Evolutionary conservation across 2,329 filamentous ascomycete species (phyloP).

Genomic region (Metarhizium sp.): DNA sequence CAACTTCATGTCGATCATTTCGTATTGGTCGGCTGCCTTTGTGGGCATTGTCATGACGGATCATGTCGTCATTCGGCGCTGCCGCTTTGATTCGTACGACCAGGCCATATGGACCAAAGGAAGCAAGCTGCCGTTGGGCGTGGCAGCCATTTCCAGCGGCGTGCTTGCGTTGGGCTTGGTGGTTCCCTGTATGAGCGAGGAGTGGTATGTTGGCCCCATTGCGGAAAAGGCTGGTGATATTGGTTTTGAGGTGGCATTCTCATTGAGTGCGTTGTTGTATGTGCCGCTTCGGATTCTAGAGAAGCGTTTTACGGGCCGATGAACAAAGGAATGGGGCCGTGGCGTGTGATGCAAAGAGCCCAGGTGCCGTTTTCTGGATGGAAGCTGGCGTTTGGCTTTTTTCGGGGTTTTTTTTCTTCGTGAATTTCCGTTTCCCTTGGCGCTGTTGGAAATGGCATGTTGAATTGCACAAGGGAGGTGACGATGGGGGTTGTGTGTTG

Average conservation of each 20-base stretch:
- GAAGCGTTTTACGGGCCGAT: constrained; percentile 18
- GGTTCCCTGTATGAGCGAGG: constrained; percentile 50
- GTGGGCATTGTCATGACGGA: constrained; percentile 39
- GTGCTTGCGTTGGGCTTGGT: constrained; percentile 40
- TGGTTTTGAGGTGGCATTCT: constrained; percentile 55
- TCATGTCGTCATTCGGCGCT: constrained; percentile 37
- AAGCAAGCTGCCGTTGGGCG: constrained; percentile 32
- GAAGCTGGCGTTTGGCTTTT: too few relatives aligned
- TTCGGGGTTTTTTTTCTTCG: too few relatives aligned
- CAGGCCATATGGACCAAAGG: constrained; percentile 38
- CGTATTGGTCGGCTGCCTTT: constrained; percentile 49
- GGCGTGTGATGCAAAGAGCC: too few relatives aligned
- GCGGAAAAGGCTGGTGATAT: constrained; percentile 52
- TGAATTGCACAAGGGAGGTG: too few relatives aligned
- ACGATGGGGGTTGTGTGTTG: too few relatives aligned
- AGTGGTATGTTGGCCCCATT: constrained; percentile 53
- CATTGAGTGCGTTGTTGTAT: constrained; percentile 37
- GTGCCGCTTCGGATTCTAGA: constrained; percentile 37
- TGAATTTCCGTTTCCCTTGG: too few relatives aligned
- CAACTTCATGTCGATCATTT: constrained; percentile 48
- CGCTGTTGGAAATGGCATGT: too few relatives aligned
- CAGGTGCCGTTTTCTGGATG: too few relatives aligned
- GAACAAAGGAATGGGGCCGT: background rate
- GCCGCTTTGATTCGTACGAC: constrained; percentile 35
- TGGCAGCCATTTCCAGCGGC: constrained; percentile 37